Base-by-base conservation (phyloP, 352 stramenopile genomes). In the Phytophthora citricola region DNA sequence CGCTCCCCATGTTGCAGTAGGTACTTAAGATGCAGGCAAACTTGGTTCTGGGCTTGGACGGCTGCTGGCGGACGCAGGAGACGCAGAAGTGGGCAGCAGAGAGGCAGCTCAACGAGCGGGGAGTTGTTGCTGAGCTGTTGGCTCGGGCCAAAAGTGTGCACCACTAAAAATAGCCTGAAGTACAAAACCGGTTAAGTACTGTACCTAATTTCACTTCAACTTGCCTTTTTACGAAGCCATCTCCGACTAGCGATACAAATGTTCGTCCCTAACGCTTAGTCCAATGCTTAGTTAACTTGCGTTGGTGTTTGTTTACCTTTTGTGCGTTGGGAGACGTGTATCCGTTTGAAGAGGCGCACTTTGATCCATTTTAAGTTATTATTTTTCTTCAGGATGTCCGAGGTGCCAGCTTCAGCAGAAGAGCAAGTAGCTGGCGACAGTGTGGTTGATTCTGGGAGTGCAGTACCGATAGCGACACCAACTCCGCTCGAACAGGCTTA, bases 401-500 rank as follows among this genome's bases (percentile, higher is more conserved):
- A 69, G 9, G 44, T 15, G 22, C 12, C 46, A 45, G 49, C 44
- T 58, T 38, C 53, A 27, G 27, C 54, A 2, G 41, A 69, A 32
- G 57, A 71, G 15, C 38, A 26, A 5, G 11, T 41, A 38, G 22
- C 14, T 4, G 31, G 3, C 5, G 48, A 61, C 9, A 43, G 40
- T 14, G 53, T 24, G 8, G 50, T 34, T 7, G 6, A 52, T 5
- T 5, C 38, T 39, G 55, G 36, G 29, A 12, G 17, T 1, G 10
- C 47, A 17, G 45, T 58, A 15, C 32, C 56, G 14, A 52, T 20
- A 17, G 38, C 26, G 41, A 39, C 12, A 24, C 4, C n/a, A 26
- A 56, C 43, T 24, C 51, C 59, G 5, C 14, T 64, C 0, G 64
- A 73, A 24, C 80, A 89, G 24, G 68, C 57, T 11, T 87, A 89